These are phyloP conservation scores for Beauveria varroae DNA, from an alignment of 2,329 filamentous ascomycete species.

Conservation along the genomic window DNA sequence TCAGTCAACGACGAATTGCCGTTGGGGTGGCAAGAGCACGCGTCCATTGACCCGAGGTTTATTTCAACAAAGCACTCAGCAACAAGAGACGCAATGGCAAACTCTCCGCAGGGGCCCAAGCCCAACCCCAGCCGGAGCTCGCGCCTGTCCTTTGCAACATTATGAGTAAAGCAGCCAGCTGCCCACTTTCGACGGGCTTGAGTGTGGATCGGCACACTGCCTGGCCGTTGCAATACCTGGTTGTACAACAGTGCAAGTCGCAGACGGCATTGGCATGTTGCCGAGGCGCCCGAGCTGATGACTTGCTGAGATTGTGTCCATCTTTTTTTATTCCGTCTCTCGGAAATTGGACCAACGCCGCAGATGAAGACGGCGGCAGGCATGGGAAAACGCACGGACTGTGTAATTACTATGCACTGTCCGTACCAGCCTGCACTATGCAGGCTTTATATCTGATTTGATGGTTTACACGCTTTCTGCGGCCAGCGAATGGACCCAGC, in stretches of 20 bases:
- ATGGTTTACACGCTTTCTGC: not conserved
- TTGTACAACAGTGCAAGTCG: not conserved
- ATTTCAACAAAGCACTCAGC: not conserved
- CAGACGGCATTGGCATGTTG: not conserved
- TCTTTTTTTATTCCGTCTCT: not conserved
- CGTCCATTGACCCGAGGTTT: not conserved
- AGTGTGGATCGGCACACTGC: not conserved
- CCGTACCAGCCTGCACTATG: not conserved
- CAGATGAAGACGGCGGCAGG: not conserved
- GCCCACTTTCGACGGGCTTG: not conserved
- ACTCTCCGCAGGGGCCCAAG: not conserved
- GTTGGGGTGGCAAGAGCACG: not conserved
- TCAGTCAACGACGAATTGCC: too few relatives aligned
- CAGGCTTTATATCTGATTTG: not conserved
- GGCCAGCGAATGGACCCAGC: not conserved
- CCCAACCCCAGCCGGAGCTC: not conserved
- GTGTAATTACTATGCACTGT: not conserved
- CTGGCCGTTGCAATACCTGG: not conserved
- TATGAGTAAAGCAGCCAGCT: not conserved
- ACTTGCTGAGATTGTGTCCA: too few relatives aligned
- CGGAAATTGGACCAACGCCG: not conserved
- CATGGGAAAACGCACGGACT: conserved; percentile 3
- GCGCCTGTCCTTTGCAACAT: not conserved
- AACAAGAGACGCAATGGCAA: not conserved
- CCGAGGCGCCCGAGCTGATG: too few relatives aligned